Conservation (phyloP, 352 stramenopile genomes). For the Blastocystis sp. region DNA sequence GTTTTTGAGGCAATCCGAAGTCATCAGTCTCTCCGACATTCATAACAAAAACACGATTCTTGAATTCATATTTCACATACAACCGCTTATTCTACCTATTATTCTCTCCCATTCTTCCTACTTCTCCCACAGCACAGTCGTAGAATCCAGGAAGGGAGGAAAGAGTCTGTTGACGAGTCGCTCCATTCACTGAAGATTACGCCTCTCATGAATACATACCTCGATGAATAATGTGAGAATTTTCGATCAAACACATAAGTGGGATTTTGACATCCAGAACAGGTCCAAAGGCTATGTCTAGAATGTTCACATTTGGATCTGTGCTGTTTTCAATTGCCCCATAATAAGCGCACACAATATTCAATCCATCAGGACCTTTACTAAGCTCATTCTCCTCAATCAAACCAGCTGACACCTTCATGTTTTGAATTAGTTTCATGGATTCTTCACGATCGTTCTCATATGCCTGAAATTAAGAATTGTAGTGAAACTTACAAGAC, state of each 20-base stretch:
- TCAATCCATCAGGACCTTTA: constrained; percentile 24
- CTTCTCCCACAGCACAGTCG: constrained; percentile 35
- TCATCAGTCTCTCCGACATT: constrained; percentile 43
- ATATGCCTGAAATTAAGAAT: background rate
- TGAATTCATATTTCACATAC: constrained; percentile 34
- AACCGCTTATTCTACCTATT: constrained; percentile 6
- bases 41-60: constrained; percentile 37
- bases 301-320: constrained; percentile 17
- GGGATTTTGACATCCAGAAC: constrained; percentile 42
- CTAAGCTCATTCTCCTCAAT: constrained; percentile 47
- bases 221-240: constrained; percentile 50
- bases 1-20: background rate
- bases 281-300: constrained; percentile 35
- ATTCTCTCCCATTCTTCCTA: background rate
- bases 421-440: background rate
- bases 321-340: constrained; percentile 7
- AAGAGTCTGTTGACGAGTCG: background rate
- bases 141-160: constrained; percentile 41
- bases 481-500: background rate
- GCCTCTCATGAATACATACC: background rate
- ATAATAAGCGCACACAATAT: constrained; percentile 24
- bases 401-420: background rate
- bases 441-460: background rate
- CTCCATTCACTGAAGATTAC: background rate
- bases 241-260: constrained; percentile 1